These are phyloP conservation scores for Calonectria pteridis DNA, from an alignment of 2,329 filamentous ascomycete species.

Conservation along the genomic window DNA sequence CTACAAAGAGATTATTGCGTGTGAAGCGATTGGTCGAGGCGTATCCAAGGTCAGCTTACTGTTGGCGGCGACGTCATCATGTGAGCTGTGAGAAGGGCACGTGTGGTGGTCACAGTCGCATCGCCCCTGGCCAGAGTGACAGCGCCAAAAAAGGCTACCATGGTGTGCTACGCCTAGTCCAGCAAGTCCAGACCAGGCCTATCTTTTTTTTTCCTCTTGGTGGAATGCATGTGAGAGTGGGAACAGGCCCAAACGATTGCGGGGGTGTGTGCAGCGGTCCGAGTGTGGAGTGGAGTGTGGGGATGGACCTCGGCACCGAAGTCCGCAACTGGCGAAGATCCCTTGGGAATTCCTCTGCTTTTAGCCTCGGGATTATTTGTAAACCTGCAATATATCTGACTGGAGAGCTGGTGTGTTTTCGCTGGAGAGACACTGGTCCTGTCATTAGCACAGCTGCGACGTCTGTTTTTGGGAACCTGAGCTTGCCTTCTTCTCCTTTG, in stretches of 20 bases:
- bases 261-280: conserved; percentile 1
- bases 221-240: conserved; percentile 37
- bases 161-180: not conserved
- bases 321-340: not conserved
- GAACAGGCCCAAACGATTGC: not conserved
- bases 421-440: not conserved
- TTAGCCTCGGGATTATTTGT: conserved; percentile 26
- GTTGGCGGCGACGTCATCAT: conserved; percentile 19
- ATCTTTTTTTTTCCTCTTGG: not conserved
- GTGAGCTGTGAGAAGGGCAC: conserved; percentile 13
- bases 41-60: not conserved
- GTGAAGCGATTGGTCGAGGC: not conserved
- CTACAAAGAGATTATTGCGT: not conserved
- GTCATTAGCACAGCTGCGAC: not conserved
- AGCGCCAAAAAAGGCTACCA: not conserved
- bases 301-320: conserved; percentile 37
- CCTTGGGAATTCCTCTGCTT: not conserved
- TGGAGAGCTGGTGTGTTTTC: not conserved
- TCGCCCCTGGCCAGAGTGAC: conserved; percentile 8
- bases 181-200: not conserved
- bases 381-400: not conserved
- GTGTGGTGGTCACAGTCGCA: conserved; percentile 12
- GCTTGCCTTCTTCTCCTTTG: not conserved
- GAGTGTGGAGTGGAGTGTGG: conserved; percentile 20
- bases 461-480: not conserved